Conservation (phyloP, 306 rosid species). For the Corylus americana region DNA sequence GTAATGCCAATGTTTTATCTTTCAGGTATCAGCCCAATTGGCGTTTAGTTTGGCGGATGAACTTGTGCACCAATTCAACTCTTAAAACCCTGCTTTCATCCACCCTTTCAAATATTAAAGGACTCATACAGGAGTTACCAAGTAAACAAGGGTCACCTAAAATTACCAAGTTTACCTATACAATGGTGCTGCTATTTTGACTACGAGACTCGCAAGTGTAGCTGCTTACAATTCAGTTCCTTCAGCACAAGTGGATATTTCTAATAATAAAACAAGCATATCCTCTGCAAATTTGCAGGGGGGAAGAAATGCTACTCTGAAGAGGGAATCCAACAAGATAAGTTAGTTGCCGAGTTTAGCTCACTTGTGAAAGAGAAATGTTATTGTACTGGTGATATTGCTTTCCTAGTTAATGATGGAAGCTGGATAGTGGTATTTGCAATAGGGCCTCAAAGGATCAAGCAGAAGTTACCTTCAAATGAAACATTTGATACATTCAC, state of each 20-base stretch:
- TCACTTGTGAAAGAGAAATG: background rate
- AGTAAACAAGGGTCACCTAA: background rate
- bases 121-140: conserved; percentile 6
- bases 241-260: background rate
- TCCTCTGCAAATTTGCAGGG: background rate
- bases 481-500: background rate
- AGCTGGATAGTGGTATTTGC: background rate
- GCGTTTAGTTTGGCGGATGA: conserved; percentile 30
- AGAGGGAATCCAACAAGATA: conserved; percentile 1
- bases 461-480: background rate
- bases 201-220: conserved; percentile 2
- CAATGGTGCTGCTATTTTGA: conserved; percentile 13
- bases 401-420: background rate
- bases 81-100: background rate
- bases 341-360: conserved; percentile 2
- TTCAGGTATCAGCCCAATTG: conserved; percentile 56
- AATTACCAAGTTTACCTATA: background rate
- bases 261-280: background rate
- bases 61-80: conserved; percentile 12
- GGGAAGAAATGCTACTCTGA: background rate
- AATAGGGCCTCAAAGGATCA: background rate
- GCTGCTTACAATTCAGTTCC: conserved; percentile 10
- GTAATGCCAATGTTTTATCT: conserved; percentile 10
- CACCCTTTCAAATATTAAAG: conserved; percentile 6
- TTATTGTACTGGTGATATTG: background rate